A percentile compares a stretch with the other conserved stretches of the same genome.
Conservation (phyloP, 2,329 filamentous ascomycete species). For the Aureobasidium sp. region DNA sequence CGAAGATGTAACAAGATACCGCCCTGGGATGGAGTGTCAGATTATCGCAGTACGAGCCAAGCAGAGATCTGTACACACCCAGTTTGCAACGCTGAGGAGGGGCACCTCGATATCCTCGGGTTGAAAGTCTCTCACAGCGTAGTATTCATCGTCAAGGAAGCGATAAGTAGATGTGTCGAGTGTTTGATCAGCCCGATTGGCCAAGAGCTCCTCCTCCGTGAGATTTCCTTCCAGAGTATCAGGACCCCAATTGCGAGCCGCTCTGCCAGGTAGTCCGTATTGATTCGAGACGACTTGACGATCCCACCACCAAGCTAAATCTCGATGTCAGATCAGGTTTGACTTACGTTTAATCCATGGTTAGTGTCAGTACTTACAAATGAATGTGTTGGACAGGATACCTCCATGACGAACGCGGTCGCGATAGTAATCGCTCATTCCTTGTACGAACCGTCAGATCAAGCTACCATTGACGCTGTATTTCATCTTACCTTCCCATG, state of each 20-base stretch:
- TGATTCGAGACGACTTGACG: constrained; percentile 73
- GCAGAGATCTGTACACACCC: too few species aligned
- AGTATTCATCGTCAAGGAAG: constrained; percentile 69
- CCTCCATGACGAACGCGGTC: constrained; percentile 46
- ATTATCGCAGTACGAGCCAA: too few species aligned
- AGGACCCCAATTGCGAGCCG: constrained; percentile 58
- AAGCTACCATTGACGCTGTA: too few species aligned
- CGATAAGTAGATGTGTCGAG: constrained; percentile 55
- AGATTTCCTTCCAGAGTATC: constrained; percentile 66
- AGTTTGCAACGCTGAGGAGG: constrained; percentile 71
- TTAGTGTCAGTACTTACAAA: too few species aligned
- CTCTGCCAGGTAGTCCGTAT: constrained; percentile 59
- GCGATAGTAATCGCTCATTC: constrained; percentile 63
- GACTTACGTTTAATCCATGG: too few species aligned
- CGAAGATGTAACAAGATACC: constrained; percentile 73
- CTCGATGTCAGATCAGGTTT: too few species aligned
- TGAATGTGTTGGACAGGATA: constrained; percentile 44
- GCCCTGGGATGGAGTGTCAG: too few species aligned
- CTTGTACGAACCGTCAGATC: too few species aligned
- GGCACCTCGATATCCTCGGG: constrained; percentile 73
- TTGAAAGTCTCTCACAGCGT: constrained; percentile 69
- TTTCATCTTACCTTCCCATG: constrained; percentile 65
- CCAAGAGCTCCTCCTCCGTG: constrained; percentile 47
- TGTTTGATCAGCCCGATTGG: constrained; percentile 40
- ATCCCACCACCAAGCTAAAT: too few species aligned